phyloP scores from a whole-genome alignment of 441 rosid genomes.

The Melastoma candidum region DNA sequence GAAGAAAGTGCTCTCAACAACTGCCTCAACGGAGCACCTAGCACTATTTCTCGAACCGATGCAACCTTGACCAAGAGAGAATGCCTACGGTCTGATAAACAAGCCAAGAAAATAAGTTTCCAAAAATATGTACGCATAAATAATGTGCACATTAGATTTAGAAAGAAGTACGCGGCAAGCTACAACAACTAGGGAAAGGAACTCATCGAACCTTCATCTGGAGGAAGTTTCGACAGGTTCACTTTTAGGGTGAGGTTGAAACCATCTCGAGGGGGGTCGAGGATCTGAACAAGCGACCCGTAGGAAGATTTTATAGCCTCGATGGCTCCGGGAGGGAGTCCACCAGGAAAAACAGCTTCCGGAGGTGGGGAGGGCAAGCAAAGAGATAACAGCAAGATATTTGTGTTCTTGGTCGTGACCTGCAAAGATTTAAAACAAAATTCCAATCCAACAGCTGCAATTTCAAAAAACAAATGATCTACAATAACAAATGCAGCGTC shows the following conservation, averaged over 20 bases:
- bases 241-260: slow-evolving; percentile 82
- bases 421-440: slow-evolving; percentile 20
- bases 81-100: slow-evolving; percentile 40
- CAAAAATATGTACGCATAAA: slow-evolving; percentile 11
- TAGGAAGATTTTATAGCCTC: slow-evolving; percentile 85
- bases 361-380: slow-evolving; percentile 86
- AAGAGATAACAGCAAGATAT: slow-evolving; percentile 54
- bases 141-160: neutral
- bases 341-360: slow-evolving; percentile 58
- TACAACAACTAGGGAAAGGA: slow-evolving; percentile 38
- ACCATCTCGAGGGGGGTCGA: slow-evolving; percentile 97
- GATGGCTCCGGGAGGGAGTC: slow-evolving; percentile 88
- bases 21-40: slow-evolving; percentile 82
- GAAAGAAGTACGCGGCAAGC: slow-evolving; percentile 18
- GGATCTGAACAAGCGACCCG: slow-evolving; percentile 65
- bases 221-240: slow-evolving; percentile 74
- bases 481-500: neutral
- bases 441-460: neutral
- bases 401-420: slow-evolving; percentile 83
- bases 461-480: too few species aligned
- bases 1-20: slow-evolving; percentile 69
- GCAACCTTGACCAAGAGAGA: slow-evolving; percentile 64
- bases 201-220: slow-evolving; percentile 68
- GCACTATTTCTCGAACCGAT: slow-evolving; percentile 79
- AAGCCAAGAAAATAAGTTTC: slow-evolving; percentile 8